Evolutionary conservation across 495 filamentous ascomycete genomes (phyloP), one percentile per base, ranked within the genome.

Genomic region (Neurospora sp.): DNA sequence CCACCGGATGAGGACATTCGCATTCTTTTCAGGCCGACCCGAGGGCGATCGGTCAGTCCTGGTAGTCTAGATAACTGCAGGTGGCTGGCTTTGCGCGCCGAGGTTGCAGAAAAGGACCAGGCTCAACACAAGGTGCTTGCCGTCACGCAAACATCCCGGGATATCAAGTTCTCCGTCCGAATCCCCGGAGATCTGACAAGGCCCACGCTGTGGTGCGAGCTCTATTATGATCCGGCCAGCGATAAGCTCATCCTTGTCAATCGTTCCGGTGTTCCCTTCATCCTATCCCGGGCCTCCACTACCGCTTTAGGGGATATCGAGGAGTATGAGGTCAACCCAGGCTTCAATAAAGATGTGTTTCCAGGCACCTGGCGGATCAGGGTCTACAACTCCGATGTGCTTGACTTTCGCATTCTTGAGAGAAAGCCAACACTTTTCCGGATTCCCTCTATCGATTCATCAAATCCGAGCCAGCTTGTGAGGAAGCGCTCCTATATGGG

Each of bases 321-420:
- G 31, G 81, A 79, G 70, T 84, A 84, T 73, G 78, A 82, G 66
- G 80, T 87, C 71, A 78, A 83, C 27, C 85, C 85, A 16, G 78
- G 77, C 6, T 80, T 77, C 18, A 80, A 76, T 75, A 84, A 82
- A 72, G 78, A 81, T 18, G 76, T 87, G 20, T 81, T 78, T 18
- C 85, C 84, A 18, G 85, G 84, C 9, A 85, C 84, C 2, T 87
- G 84, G 84, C 79, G 84, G 70, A 85, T 86, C 72, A 85, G 76
- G 71, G 79, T 86, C 76, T 74, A 79, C 71, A 77, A 79, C 41
- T 78, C 74, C 14, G 83, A 85, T 49, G 54, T 86, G 40, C 77
- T 87, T 35, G 85, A 87, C 74, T 87, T 87, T 72, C 81, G 85
- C 60, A 85, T 87, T 27, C 76, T 87, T 44, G 85, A 86, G 76